Base-by-base conservation (phyloP, 805 yeast genomes). In the Saturnispora saitoi region DNA sequence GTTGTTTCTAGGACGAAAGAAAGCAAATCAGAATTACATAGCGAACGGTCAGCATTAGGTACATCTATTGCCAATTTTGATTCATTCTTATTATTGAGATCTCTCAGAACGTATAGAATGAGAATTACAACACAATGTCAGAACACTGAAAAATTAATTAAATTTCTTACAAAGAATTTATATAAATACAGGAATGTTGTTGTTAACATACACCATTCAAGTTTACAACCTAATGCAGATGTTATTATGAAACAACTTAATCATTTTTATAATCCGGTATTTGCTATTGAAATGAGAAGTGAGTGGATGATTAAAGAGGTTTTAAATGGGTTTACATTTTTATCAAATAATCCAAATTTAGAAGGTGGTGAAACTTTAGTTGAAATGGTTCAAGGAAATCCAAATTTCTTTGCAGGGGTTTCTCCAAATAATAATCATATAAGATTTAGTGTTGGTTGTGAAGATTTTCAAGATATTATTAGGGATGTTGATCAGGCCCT, bases 41-140 rank as follows among this genome's bases (percentile, higher is more conserved):
- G 48, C 0, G 79, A 76, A 52, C 59, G 81, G 49, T 50, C 69
- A 17, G 63, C 67, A 10, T 58, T 77, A 47, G 81, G 80, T 14
- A 72, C 80, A 2, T 74, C 73, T 48, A 74, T 76, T 51, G 80
- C 75, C 9, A 74, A 68, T 50, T 70, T 76, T 49, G 81, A 77
- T 54, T 63, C 73, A 11, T 70, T 75, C 22, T 59, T 76, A 39
- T 63, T 77, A 32, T 51, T 73, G 36, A 62, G 81, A 58, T 72
- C 77, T 56, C 63, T 77, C 48, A 64, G 77, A 58, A 75, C 80
- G 2, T 73, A 66, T 55, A 77, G 73, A 53, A 69, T 76, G 65
- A 65, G 81, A 56, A 72, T 76, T 5, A 54, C 61, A 31, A 71
- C 67, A 34, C 81, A 77, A 56, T 69, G 75, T 51, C 64, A 65